Base-by-base conservation (phyloP, 352 stramenopile species). In the Globisporangium emineosum region DNA sequence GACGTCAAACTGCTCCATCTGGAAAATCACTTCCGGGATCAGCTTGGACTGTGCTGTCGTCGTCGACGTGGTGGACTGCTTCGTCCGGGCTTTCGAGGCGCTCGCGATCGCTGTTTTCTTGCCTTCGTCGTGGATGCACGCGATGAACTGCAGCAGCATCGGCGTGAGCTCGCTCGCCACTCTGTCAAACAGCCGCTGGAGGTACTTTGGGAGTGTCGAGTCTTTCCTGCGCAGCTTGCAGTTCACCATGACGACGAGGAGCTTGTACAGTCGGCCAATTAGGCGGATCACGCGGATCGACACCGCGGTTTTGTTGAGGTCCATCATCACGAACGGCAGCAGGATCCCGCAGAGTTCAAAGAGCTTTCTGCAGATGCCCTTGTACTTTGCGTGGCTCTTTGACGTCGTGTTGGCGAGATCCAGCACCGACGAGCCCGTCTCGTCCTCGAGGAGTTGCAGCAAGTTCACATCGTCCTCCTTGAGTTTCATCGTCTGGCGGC, bases 1-100 rank as follows among this genome's bases (percentile, higher is more conserved):
- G 43, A 89, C 63, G 60, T 91, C 82, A 23, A 78, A 89, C 61
- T 91, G 82, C 60, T 91, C 82, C 21, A 91, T 71, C 62, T 87
- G 79, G 53, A 75, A 91, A 10, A 91, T 79, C 9, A 89, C 69
- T 4, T 89, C 79, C 0, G 82, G 79, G 19, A 91, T 88, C 9
- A 88, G 67, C 58, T 83, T 87, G 15, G 78, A 73, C 62, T 88
- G 75, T 8, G 58, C 57, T 1, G 62, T 68, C 3, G 57, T 25
- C 27, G 55, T 61, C 10, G 40, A 47, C 17, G 57, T 52, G 0
- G 59, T 65, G 7, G 60, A 19, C 10, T 47, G 45, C 37, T 63
- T 67, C 17, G 30, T 30, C 40, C 21, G 52, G 29, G 54, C 45
- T 43, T 69, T 70, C 37, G 23, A 69, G 58, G 37, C 19, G 6